These are phyloP conservation scores for Pythium rishiriense DNA, from an alignment of 352 stramenopile species.

Conservation along the genomic window DNA sequence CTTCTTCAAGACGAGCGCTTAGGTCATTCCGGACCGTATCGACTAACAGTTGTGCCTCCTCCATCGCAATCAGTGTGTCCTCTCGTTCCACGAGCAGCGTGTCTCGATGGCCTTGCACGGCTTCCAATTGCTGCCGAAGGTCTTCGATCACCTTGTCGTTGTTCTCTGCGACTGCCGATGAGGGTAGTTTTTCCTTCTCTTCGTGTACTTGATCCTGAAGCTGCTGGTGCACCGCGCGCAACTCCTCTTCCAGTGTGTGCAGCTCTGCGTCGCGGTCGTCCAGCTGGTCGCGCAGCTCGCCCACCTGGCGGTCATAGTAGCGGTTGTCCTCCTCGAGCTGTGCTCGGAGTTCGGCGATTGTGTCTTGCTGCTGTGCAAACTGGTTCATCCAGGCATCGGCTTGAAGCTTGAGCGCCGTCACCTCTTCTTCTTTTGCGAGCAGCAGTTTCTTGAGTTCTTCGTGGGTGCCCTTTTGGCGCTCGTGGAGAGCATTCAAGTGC, in stretches of 20 bases:
- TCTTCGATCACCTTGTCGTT: neutral
- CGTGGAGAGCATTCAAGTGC: conserved; percentile 30
- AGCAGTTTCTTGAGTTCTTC: conserved; percentile 49
- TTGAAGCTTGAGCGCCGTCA: conserved; percentile 37
- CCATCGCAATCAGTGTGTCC: conserved; percentile 1
- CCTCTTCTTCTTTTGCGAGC: conserved; percentile 43
- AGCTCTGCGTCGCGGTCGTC: conserved; percentile 6
- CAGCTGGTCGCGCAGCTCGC: conserved; percentile 19
- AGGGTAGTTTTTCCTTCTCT: conserved; percentile 3
- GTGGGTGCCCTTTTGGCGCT: conserved; percentile 41
- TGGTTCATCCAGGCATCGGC: conserved; percentile 33
- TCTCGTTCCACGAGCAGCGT: conserved; percentile 11
- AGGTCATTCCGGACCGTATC: neutral
- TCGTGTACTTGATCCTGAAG: neutral
- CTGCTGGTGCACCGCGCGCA: conserved; percentile 25
- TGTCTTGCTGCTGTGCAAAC: conserved; percentile 33
- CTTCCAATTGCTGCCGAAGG: conserved; percentile 21
- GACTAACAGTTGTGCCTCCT: neutral
- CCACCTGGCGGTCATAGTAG: conserved; percentile 12
- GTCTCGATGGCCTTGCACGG: conserved; percentile 11
- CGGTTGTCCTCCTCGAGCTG: conserved; percentile 22
- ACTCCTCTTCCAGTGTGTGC: conserved; percentile 20
- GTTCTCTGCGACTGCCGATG: conserved; percentile 1
- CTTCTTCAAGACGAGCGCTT: neutral
- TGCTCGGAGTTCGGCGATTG: conserved; percentile 12